Percentiles rank a stretch among this genome's conserved stretches.
Evolutionary conservation across 768 basidiomycete species (phyloP).

Genomic region (Trametes cubensis): DNA sequence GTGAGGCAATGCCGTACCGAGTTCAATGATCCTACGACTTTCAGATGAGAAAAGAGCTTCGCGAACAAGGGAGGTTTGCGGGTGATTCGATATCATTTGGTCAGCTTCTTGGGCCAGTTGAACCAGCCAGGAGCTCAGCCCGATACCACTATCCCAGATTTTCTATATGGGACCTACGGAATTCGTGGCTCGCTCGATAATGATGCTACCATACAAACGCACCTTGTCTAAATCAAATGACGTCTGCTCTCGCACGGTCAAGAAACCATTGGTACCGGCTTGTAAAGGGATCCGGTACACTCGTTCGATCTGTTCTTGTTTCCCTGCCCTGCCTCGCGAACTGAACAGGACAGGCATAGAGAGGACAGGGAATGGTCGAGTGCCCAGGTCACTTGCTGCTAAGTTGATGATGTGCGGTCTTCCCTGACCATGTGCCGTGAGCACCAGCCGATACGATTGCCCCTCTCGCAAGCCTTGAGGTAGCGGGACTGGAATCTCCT

Average conservation of each 20-base stretch:
- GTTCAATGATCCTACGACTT: slow-evolving; percentile 58
- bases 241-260: slow-evolving; percentile 76
- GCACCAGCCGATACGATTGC: slow-evolving; percentile 66
- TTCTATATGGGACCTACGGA: slow-evolving; percentile 56
- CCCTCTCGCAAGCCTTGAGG: slow-evolving; percentile 57
- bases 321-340: slow-evolving; percentile 37
- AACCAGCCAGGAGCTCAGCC: slow-evolving; percentile 78
- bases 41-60: slow-evolving; percentile 45
- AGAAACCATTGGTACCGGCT: slow-evolving; percentile 22
- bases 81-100: slow-evolving; percentile 9
- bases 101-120: slow-evolving; percentile 33
- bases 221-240: slow-evolving; percentile 96
- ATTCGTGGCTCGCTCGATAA: slow-evolving; percentile 4
- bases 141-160: slow-evolving; percentile 95
- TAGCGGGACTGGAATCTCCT: slow-evolving; percentile 66
- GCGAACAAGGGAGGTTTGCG: slow-evolving; percentile 20
- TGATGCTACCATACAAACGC: slow-evolving; percentile 14
- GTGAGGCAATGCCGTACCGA: slow-evolving; percentile 51
- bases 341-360: slow-evolving; percentile 67
- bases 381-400: slow-evolving; percentile 45
- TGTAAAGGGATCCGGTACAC: slow-evolving; percentile 42
- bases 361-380: slow-evolving; percentile 57
- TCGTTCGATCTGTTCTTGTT: slow-evolving; percentile 72
- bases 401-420: slow-evolving; percentile 45
- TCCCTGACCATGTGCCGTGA: slow-evolving; percentile 44